phyloP scores from a whole-genome alignment of 208 protist species.

The Trichomonas vaginalis region DNA sequence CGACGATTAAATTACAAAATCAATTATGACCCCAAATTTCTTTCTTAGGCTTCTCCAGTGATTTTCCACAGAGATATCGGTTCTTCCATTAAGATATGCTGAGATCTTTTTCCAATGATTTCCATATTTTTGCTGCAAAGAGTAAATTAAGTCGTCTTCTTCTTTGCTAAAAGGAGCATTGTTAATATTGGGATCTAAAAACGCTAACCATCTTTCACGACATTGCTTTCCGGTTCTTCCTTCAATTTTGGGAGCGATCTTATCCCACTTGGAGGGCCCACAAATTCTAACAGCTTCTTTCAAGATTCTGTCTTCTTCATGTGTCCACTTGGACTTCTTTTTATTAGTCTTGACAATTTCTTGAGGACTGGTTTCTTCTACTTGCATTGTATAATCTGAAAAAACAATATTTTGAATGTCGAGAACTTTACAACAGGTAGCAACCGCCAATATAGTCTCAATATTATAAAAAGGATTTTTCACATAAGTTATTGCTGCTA shows the following conservation, averaged over 20 bases:
- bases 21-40: too few species aligned
- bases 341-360: neutral
- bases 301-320: neutral
- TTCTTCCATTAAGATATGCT: too few species aligned
- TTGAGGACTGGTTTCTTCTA: neutral
- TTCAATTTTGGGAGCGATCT: neutral
- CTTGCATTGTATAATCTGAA: too few species aligned
- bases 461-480: too few species aligned
- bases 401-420: too few species aligned
- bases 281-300: neutral
- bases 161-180: conserved; percentile 33
- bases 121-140: neutral
- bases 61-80: too few species aligned
- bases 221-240: neutral
- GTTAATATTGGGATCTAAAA: conserved; percentile 11
- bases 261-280: neutral
- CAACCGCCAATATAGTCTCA: too few species aligned
- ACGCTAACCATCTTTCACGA: neutral
- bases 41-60: too few species aligned
- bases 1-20: too few species aligned
- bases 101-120: neutral
- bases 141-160: conserved; percentile 22
- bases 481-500: too few species aligned
- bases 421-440: too few species aligned
- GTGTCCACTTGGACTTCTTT: neutral